These are phyloP conservation scores for Stagonosporopsis cucurbitacearum DNA, from an alignment of 2,329 filamentous ascomycete genomes.

Conservation along the genomic window DNA sequence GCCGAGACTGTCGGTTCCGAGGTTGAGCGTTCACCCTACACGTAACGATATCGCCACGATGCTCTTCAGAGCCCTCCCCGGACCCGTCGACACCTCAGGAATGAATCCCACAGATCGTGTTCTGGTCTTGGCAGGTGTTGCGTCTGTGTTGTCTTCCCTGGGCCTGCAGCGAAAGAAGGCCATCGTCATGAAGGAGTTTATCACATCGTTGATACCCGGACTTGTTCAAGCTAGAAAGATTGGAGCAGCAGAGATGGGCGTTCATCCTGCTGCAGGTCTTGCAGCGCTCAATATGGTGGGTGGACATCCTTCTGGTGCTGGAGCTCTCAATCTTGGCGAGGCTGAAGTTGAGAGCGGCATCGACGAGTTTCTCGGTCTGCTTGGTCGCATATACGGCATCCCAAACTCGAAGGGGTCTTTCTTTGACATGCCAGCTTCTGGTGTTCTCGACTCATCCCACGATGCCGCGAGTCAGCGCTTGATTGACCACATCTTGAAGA, in stretches of 20 bases:
- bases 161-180: slow-evolving; percentile 89
- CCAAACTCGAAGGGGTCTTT: slow-evolving; percentile 38
- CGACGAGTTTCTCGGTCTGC: slow-evolving; percentile 49
- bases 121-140: slow-evolving; percentile 82
- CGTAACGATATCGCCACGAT: slow-evolving; percentile 48
- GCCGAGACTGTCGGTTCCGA: slow-evolving; percentile 42
- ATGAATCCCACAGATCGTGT: slow-evolving; percentile 78
- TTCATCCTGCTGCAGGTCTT: slow-evolving; percentile 89
- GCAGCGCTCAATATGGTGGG: slow-evolving; percentile 67
- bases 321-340: slow-evolving; percentile 66
- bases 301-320: slow-evolving; percentile 72
- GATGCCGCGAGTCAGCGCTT: slow-evolving; percentile 48
- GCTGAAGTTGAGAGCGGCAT: slow-evolving; percentile 50
- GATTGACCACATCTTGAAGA: slow-evolving; percentile 63
- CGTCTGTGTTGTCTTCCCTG: slow-evolving; percentile 80
- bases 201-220: slow-evolving; percentile 81
- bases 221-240: slow-evolving; percentile 90
- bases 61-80: slow-evolving; percentile 57
- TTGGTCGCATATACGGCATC: slow-evolving; percentile 53
- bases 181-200: slow-evolving; percentile 83
- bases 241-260: slow-evolving; percentile 93
- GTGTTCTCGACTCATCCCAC: slow-evolving; percentile 14
- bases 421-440: slow-evolving; percentile 15
- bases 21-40: slow-evolving; percentile 45
- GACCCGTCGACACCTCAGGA: slow-evolving; percentile 60